Percentiles rank a stretch among this genome's conserved stretches.
Evolutionary conservation across 768 basidiomycete species (phyloP).

Genomic region (Auriscalpium vulgare): DNA sequence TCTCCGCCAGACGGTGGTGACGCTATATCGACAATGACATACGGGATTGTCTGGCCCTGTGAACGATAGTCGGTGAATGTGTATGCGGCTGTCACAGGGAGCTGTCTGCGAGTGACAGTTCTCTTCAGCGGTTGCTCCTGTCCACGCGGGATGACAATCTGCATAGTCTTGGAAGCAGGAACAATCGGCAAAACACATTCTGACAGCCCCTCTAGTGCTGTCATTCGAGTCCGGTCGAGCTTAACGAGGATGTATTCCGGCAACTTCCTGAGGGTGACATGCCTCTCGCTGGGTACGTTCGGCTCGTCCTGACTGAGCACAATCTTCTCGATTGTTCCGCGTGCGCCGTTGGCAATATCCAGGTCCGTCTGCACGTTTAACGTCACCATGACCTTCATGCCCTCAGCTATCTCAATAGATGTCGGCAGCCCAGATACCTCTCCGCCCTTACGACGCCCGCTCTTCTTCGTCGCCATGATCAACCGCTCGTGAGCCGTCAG

Average conservation of each 20-base stretch:
- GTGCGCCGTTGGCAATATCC: neutral
- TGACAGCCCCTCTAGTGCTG: neutral
- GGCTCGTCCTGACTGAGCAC: neutral
- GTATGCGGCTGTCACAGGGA: neutral
- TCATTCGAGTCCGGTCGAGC: neutral
- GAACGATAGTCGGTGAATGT: neutral
- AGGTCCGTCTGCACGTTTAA: neutral
- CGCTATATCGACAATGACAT: constrained; percentile 32
- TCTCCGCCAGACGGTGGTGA: constrained; percentile 23
- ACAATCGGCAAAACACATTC: neutral
- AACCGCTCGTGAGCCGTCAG: neutral
- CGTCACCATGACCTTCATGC: neutral
- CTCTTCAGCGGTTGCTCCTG: neutral
- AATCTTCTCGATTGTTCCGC: neutral
- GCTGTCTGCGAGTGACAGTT: no score
- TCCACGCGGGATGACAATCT: neutral
- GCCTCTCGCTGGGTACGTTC: neutral
- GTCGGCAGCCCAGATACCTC: neutral
- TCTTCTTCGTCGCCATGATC: neutral
- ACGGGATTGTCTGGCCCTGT: constrained; percentile 1
- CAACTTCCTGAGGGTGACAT: neutral
- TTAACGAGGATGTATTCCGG: neutral
- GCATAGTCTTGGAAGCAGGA: neutral
- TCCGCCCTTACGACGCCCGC: neutral
- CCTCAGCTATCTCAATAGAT: neutral